Evolutionary conservation across 805 yeast genomes (phyloP), one percentile per base, ranked within the genome.

Genomic region (Lipomyces mesembrius): DNA sequence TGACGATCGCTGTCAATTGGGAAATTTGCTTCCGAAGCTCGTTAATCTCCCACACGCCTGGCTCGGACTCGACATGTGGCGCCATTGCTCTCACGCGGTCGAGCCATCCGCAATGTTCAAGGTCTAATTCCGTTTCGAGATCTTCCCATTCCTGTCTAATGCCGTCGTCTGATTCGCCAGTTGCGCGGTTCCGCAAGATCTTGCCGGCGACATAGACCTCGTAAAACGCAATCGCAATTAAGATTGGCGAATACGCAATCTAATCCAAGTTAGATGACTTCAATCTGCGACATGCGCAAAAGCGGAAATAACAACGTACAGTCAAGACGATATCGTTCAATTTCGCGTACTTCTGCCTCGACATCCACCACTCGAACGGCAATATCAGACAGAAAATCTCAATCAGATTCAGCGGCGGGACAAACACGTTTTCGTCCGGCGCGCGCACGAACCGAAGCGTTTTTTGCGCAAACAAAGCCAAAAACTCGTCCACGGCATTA

Each of bases 131-230:
- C 0, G 92, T 91, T 75, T 91, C 97, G 52, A 76, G 75, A 74
- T 90, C 95, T 0, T 89, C 91, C 96, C 97, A 91, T 73, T 88
- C 93, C 7, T 88, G 83, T 74, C 89, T 94, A 75, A 90, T 90
- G 25, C 92, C 90, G 77, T 91, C 97, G 75, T 91, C 96, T 0
- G 89, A 80, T 22, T 85, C 77, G 1, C 86, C 85, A 70, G 82
- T 83, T 64, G 83, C 78, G 69, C 96, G 81, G 77, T 91, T 91
- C 77, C 89, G 91, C 61, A 82, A 83, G 25, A 91, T 87, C 73
- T 95, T 80, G 72, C 86, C 84, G 0, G 97, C 95, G 43, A 80
- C 83, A 51, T 84, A 80, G 4, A 88, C 82, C 77, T 92, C 97
- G 70, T 83, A 85, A 32, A 84, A 69, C 0, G 95, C 85, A 62